phyloP scores from a whole-genome alignment of 2,329 filamentous ascomycete species.

The Dichotomopilus funicola region DNA sequence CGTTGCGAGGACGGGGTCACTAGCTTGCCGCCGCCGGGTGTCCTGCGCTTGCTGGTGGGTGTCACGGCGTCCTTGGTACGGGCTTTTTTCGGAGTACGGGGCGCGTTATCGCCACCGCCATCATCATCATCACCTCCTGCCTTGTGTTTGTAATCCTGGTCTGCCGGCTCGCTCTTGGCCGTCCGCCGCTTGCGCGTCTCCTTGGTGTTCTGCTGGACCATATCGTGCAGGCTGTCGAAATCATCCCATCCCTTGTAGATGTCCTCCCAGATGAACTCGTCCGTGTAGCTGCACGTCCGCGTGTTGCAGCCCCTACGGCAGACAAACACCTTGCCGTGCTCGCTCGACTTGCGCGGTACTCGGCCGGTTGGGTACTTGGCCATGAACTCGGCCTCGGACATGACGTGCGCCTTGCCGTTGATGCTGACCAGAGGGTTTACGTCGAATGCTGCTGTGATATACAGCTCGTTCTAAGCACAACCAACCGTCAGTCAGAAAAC shows the following conservation, averaged over 20 bases:
- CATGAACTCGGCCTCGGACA: constrained; percentile 65
- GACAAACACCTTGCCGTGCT: constrained; percentile 80
- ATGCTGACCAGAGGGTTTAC: constrained; percentile 81
- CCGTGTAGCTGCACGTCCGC: constrained; percentile 81
- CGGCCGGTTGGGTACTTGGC: constrained; percentile 66
- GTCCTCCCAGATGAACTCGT: constrained; percentile 89
- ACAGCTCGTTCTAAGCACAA: constrained; percentile 72
- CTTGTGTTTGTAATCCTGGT: constrained; percentile 28
- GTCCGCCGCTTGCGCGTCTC: constrained; percentile 49
- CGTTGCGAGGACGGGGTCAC: constrained; percentile 38
- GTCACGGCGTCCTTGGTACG: constrained; percentile 36
- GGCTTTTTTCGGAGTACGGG: constrained; percentile 30
- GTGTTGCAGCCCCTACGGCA: constrained; percentile 87
- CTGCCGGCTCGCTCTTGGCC: constrained; percentile 25
- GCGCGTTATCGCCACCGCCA: constrained; percentile 31
- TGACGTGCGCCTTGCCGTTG: constrained; percentile 77
- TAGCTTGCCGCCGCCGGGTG: constrained; percentile 42
- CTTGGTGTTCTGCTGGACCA: constrained; percentile 68
- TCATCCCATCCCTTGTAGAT: constrained; percentile 64
- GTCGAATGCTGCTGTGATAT: constrained; percentile 83
- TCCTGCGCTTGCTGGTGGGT: constrained; percentile 45
- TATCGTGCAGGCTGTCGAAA: constrained; percentile 54
- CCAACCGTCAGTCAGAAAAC: background rate
- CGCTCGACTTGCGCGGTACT: constrained; percentile 63
- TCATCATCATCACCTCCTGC: constrained; percentile 28